These are phyloP conservation scores for Irpex sp. DNA, from an alignment of 1,284 basidiomycete species.

Conservation along the genomic window DNA sequence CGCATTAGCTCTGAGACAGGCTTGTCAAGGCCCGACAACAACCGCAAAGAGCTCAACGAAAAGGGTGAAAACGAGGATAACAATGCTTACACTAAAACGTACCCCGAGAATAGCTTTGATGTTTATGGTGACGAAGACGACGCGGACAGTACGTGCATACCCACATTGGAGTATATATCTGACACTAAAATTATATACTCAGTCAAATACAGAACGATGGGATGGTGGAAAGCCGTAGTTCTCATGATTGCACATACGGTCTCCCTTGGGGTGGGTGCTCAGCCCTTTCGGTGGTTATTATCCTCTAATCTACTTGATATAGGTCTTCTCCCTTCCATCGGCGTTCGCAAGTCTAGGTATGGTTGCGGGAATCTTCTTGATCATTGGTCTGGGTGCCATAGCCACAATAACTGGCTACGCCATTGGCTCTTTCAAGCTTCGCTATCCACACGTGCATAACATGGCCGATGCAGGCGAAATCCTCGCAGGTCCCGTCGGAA, in stretches of 20 bases:
- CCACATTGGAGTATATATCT: neutral
- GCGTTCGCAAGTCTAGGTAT: slow-evolving; percentile 26
- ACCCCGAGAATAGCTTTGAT: slow-evolving; percentile 8
- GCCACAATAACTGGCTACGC: slow-evolving; percentile 26
- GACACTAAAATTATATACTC: neutral
- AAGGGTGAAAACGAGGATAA: neutral
- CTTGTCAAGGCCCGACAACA: neutral
- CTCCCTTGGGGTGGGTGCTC: slow-evolving; percentile 19
- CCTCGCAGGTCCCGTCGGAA: slow-evolving; percentile 41
- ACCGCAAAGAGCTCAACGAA: neutral
- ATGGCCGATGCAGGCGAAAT: slow-evolving; percentile 47
- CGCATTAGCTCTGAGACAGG: neutral
- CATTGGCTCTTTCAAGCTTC: slow-evolving; percentile 26
- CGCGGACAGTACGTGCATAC: slow-evolving; percentile 13
- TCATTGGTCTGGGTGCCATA: slow-evolving; percentile 23
- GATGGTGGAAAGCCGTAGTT: slow-evolving; percentile 29
- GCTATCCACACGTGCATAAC: slow-evolving; percentile 29
- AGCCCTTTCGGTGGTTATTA: neutral
- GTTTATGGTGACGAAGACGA: slow-evolving; percentile 13
- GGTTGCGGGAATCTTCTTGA: slow-evolving; percentile 25
- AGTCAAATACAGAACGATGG: slow-evolving; percentile 31
- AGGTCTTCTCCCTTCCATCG: slow-evolving; percentile 27
- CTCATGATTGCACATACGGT: slow-evolving; percentile 30
- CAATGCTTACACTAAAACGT: neutral
- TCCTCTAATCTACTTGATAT: neutral